phyloP scores from a whole-genome alignment of 805 yeast species.

The Cyberlindnera maclurae region DNA sequence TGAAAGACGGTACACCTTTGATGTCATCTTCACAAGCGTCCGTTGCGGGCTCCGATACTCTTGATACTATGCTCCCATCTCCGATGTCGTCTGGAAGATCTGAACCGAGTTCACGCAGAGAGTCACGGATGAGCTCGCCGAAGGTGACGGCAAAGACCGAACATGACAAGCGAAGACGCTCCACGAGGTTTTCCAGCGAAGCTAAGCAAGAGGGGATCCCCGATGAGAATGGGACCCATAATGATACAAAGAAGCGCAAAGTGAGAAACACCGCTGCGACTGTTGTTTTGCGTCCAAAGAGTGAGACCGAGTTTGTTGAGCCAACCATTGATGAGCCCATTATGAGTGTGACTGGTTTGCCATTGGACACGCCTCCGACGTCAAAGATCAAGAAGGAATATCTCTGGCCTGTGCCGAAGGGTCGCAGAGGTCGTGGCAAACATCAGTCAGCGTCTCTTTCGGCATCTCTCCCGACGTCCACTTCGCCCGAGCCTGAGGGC shows the following conservation, averaged over 20 bases:
- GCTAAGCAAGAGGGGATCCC: too few relatives aligned
- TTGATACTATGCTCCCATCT: neutral
- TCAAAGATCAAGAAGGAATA: conserved; percentile 49
- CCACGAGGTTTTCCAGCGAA: neutral
- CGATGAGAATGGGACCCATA: too few relatives aligned
- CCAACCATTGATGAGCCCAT: conserved; percentile 33
- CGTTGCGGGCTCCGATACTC: neutral
- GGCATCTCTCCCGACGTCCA: conserved; percentile 4
- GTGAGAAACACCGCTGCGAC: neutral
- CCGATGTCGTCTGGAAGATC: neutral
- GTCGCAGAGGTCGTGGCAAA: conserved; percentile 16
- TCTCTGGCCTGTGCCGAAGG: conserved; percentile 38
- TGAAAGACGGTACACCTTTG: neutral
- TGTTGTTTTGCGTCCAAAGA: too few relatives aligned
- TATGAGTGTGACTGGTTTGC: conserved; percentile 64
- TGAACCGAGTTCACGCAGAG: neutral
- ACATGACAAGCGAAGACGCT: conserved; percentile 1
- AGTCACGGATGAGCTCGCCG: conserved; percentile 1
- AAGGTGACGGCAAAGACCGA: neutral
- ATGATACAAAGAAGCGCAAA: too few relatives aligned
- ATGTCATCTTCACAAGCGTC: neutral
- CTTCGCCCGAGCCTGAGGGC: neutral
- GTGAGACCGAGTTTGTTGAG: neutral
- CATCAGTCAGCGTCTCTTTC: conserved; percentile 4
- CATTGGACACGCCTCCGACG: conserved; percentile 64